Evolutionary conservation across 768 basidiomycete genomes (phyloP), one percentile per base, ranked within the genome.

Genomic region (Auricularia sp.): DNA sequence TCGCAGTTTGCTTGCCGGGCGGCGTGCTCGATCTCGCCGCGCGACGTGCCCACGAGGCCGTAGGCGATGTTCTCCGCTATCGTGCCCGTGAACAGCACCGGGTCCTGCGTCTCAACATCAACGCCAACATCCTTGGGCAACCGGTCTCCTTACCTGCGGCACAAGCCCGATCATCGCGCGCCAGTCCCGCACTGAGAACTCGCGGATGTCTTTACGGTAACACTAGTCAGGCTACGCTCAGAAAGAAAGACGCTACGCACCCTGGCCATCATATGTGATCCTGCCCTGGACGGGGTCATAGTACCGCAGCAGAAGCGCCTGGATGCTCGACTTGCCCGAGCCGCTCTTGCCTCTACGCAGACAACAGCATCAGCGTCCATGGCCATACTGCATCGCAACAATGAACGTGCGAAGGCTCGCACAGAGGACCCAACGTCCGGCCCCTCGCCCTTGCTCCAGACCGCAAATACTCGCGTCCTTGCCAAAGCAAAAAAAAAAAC

Each of bases 41-140:
- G 81, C 0, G 91, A 90, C 0, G 86, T 91, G 21, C 81, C 76
- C 8, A 83, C 80, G 61, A 87, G 83, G 2, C 95, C 95, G 70
- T 90, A 98, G 0, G 93, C 88, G 67, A 96, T 98, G 70, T 98
- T 98, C 1, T 91, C 90, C 2, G 93, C 93, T 61, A 98, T 95
- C 0, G 93, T 96, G 2, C 93, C 93, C 2, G 89, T 88, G 74
- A 97, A 97, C 35, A 97, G 74, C 2, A 93, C 85, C 0, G 93
- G 92, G 67, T 96, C 93, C 78, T 81, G 51, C 14, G 60, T 16
- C 33, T 11, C 33, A 63, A 18, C 14, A 33, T 33, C 51, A 61
- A n/a, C 29, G n/a, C 11, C 33, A n/a, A 39, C n/a, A 6, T 23
- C 11, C 5, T 2, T 47, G 23, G 23, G 43, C 29, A 16, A 39